These are phyloP conservation scores for Coleophoma cylindrospora DNA, from an alignment of 2,329 filamentous ascomycete species.

Conservation along the genomic window DNA sequence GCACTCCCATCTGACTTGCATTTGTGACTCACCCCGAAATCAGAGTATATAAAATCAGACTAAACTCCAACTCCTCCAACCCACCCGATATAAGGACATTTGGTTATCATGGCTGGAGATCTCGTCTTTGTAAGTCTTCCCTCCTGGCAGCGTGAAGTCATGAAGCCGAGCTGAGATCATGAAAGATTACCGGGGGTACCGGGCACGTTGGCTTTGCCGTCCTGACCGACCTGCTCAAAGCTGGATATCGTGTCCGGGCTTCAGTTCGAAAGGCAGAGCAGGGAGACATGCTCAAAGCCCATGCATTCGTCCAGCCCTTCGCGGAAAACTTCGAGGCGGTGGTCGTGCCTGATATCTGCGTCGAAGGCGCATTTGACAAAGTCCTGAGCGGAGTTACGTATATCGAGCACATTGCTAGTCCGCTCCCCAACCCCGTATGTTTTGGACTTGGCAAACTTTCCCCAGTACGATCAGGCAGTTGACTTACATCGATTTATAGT, in stretches of 20 bases:
- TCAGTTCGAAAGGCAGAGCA: slow-evolving; percentile 6
- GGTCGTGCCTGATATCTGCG: slow-evolving; percentile 9
- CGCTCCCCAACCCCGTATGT: slow-evolving; percentile 1
- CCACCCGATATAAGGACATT: no score
- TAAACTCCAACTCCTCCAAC: no score
- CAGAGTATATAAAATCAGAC: no score
- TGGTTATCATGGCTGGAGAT: no score
- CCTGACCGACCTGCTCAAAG: slow-evolving; percentile 8
- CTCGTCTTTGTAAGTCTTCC: no score
- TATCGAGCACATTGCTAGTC: slow-evolving; percentile 10
- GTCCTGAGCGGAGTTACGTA: slow-evolving; percentile 4
- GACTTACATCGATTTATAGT: not conserved
- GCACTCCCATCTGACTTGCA: no score
- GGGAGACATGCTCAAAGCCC: slow-evolving; percentile 1
- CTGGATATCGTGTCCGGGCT: slow-evolving; percentile 7
- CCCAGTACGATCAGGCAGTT: not conserved
- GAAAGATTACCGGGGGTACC: slow-evolving; percentile 15
- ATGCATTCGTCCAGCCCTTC: slow-evolving; percentile 1
- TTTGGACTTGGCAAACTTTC: not conserved
- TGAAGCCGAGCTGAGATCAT: no score
- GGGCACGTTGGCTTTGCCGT: slow-evolving; percentile 14
- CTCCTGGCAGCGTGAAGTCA: no score
- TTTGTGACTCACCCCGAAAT: no score
- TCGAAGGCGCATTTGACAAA: slow-evolving; percentile 7
- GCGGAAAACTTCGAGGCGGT: not conserved